Evolutionary conservation across 1,284 basidiomycete genomes (phyloP).

Genomic region (Entoloma clypeatum): DNA sequence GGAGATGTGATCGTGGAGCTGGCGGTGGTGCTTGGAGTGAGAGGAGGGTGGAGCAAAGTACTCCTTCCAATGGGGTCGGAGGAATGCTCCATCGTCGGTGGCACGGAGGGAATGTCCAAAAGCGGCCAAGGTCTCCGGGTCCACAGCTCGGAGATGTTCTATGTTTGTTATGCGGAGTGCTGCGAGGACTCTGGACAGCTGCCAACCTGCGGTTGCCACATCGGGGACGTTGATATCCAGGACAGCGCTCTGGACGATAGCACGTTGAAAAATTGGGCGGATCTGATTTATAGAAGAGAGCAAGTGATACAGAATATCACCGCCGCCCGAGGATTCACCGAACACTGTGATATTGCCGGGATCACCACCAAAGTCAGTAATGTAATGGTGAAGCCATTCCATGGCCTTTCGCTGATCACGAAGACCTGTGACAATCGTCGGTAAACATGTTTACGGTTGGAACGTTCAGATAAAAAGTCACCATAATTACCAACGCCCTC

Average conservation of each 20-base stretch:
- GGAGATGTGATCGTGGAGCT: conserved; percentile 21
- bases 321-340: conserved; percentile 65
- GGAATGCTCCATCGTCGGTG: conserved; percentile 65
- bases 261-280: conserved; percentile 58
- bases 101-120: conserved; percentile 48
- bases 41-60: conserved; percentile 39
- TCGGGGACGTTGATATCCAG: conserved; percentile 59
- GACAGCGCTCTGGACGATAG: conserved; percentile 63
- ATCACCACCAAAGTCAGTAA: conserved; percentile 69
- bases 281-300: conserved; percentile 59
- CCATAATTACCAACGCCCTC: conserved; percentile 76
- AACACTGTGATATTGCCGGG: conserved; percentile 68
- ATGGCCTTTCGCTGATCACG: conserved; percentile 68
- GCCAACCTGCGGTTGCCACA: conserved; percentile 57
- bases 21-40: conserved; percentile 33
- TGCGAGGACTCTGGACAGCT: conserved; percentile 58
- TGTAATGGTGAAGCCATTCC: conserved; percentile 66
- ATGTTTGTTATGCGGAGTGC: conserved; percentile 48
- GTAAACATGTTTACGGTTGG: conserved; percentile 5
- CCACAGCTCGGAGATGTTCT: conserved; percentile 56
- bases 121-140: conserved; percentile 51
- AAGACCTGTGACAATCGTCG: conserved; percentile 42
- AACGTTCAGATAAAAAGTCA: conserved; percentile 19
- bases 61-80: conserved; percentile 56
- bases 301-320: conserved; percentile 68